These are phyloP conservation scores for Grigorovia jiainica DNA, from an alignment of 805 yeast genomes.

Conservation along the genomic window DNA sequence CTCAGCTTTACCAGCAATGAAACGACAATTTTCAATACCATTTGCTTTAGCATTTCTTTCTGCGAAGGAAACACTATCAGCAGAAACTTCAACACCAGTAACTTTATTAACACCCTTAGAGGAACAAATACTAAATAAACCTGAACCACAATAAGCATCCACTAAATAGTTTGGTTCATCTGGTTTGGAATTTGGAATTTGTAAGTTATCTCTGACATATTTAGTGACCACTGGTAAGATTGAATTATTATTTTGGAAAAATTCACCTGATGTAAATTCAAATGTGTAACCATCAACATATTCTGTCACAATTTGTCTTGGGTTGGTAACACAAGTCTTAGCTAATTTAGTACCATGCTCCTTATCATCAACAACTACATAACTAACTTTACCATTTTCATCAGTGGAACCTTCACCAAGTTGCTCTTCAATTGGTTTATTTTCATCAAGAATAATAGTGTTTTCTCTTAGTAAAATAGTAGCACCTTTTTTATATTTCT, in stretches of 20 bases:
- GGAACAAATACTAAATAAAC: slow-evolving; percentile 82
- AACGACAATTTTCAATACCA: slow-evolving; percentile 66
- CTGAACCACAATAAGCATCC: slow-evolving; percentile 96
- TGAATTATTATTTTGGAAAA: slow-evolving; percentile 91
- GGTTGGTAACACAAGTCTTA: slow-evolving; percentile 69
- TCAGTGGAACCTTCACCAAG: slow-evolving; percentile 40
- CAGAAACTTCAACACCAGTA: slow-evolving; percentile 89
- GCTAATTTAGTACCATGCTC: slow-evolving; percentile 30
- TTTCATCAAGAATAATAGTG: slow-evolving; percentile 34
- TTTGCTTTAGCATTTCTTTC: slow-evolving; percentile 68
- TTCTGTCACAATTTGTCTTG: slow-evolving; percentile 74
- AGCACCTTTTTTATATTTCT: slow-evolving; percentile 62
- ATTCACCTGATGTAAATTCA: slow-evolving; percentile 88
- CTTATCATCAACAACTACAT: slow-evolving; percentile 25
- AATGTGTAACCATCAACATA: slow-evolving; percentile 65
- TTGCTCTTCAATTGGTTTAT: slow-evolving; percentile 24
- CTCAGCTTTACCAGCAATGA: slow-evolving; percentile 89
- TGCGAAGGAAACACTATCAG: slow-evolving; percentile 86
- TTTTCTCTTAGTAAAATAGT: slow-evolving; percentile 79
- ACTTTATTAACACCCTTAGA: slow-evolving; percentile 73
- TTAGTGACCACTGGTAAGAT: slow-evolving; percentile 75
- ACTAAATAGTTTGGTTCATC: slow-evolving; percentile 59
- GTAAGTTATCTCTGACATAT: slow-evolving; percentile 68
- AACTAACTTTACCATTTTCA: slow-evolving; percentile 30
- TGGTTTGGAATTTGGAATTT: slow-evolving; percentile 33